A percentile compares a stretch with the other conserved stretches of the same genome.
These are phyloP conservation scores for Clathrospora elynae DNA, from an alignment of 2,329 filamentous ascomycete species.

Conservation along the genomic window DNA sequence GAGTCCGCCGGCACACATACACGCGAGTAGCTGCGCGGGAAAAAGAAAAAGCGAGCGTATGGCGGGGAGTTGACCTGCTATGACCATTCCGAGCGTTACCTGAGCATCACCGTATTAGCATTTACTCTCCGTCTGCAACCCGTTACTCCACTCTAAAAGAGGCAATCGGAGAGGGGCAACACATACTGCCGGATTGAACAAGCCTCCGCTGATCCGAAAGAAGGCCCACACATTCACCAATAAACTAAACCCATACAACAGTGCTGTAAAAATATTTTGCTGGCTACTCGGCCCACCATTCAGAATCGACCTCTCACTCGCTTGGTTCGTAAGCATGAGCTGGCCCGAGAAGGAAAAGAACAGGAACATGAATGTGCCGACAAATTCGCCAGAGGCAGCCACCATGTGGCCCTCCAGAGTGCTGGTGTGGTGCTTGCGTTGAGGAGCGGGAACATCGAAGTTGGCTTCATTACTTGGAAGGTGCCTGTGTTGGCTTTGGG, in stretches of 20 bases:
- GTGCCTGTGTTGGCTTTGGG: constrained; percentile 4
- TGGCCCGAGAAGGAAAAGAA: constrained; percentile 39
- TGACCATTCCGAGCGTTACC: constrained; percentile 33
- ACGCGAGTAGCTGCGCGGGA: constrained; percentile 28
- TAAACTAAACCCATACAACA: constrained; percentile 39
- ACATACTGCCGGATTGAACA: constrained; percentile 29
- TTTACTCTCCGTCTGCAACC: too few relatives aligned
- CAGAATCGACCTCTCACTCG: constrained; percentile 18
- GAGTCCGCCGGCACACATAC: constrained; percentile 32
- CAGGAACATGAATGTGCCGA: constrained; percentile 42
- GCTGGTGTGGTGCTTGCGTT: constrained; percentile 13
- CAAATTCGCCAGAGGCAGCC: constrained; percentile 36
- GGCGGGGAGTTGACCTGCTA: constrained; percentile 23
- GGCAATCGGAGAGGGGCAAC: not conserved
- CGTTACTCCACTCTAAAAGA: too few relatives aligned
- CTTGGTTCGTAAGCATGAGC: constrained; percentile 30
- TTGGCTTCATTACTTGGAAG: constrained; percentile 3
- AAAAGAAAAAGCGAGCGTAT: constrained; percentile 29
- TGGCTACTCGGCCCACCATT: constrained; percentile 25
- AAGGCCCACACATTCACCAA: constrained; percentile 43
- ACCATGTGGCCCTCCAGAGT: constrained; percentile 28
- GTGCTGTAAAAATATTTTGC: constrained; percentile 33
- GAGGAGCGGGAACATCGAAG: constrained; percentile 4
- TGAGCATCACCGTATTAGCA: too few relatives aligned
- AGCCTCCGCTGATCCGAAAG: constrained; percentile 34